Conservation (phyloP, 2,329 filamentous ascomycete species). For the Colletotrichum echinochloae region DNA sequence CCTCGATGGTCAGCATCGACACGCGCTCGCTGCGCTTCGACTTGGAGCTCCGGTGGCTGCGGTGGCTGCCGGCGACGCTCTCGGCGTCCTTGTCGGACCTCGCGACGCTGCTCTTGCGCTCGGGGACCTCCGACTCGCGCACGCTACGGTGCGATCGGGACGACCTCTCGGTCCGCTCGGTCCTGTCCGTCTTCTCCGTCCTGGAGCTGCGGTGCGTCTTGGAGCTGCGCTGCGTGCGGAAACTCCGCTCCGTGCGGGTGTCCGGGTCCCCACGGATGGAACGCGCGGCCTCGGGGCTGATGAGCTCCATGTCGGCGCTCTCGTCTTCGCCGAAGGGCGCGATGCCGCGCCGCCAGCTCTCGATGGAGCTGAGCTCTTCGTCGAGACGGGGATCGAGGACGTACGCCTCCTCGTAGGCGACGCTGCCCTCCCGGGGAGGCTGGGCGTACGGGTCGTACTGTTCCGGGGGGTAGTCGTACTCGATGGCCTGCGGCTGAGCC, state of each 20-base stretch:
- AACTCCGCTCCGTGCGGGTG: slow-evolving; percentile 51
- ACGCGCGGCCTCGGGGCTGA: slow-evolving; percentile 66
- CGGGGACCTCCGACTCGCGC: slow-evolving; percentile 43
- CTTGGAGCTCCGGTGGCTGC: slow-evolving; percentile 47
- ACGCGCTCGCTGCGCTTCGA: slow-evolving; percentile 50
- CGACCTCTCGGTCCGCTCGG: slow-evolving; percentile 47
- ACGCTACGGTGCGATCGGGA: slow-evolving; percentile 46
- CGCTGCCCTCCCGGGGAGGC: slow-evolving; percentile 44
- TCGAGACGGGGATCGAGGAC: slow-evolving; percentile 55
- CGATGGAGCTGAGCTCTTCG: slow-evolving; percentile 69
- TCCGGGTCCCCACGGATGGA: slow-evolving; percentile 59
- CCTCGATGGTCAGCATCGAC: slow-evolving; percentile 51
- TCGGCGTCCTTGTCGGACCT: slow-evolving; percentile 45
- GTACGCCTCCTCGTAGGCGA: slow-evolving; percentile 65
- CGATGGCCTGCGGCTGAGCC: slow-evolving; percentile 29
- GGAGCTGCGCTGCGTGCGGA: slow-evolving; percentile 47
- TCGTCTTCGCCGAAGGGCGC: slow-evolving; percentile 59
- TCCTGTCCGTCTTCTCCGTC: slow-evolving; percentile 46
- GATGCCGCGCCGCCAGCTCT: slow-evolving; percentile 70
- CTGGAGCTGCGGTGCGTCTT: slow-evolving; percentile 45
- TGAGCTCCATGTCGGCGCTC: slow-evolving; percentile 66
- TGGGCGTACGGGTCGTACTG: slow-evolving; percentile 29
- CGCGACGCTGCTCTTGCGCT: slow-evolving; percentile 43
- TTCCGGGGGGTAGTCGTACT: slow-evolving; percentile 27
- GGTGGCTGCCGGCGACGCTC: slow-evolving; percentile 56